Evolutionary conservation across 1,284 basidiomycete genomes (phyloP), one percentile per base, ranked within the genome.

Genomic region (Trametes polyzona): DNA sequence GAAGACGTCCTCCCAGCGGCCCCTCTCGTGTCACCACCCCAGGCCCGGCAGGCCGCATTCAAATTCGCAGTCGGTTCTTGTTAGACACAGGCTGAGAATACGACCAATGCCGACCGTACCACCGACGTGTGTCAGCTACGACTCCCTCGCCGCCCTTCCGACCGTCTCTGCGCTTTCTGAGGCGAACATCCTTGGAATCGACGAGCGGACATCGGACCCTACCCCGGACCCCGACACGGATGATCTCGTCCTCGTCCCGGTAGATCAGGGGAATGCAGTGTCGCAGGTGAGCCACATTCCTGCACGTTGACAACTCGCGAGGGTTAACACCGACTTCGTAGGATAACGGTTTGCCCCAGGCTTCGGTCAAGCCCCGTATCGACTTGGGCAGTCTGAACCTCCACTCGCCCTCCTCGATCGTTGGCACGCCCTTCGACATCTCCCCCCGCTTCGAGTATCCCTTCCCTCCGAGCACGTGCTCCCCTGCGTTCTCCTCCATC

Each of bases 361-460:
- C 42, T 21, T 29, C 54, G 23, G 24, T 55, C n/a, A 69, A 68
- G 57, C 67, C 69, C 0, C 67, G 57, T 39, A 51, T 70, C 40
- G 63, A 64, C 36, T 65, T 70, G 30, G 50, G 55, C 29, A 56
- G 59, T 40, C 63, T 72, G 33, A 57, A 57, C 26, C 67, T 73
- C 16, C 71, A 73, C 62, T 73, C 72, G 5, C 72, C 72, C 11
- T 71, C 70, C 5, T 64, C 69, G 37, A 69, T 73, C 60, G 46
- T 73, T 30, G 72, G 72, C 55, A 73, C 72, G 1, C 72, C 72
- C 14, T 70, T 73, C 60, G 71, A 73, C 56, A 59, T 64, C 40
- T 68, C 68, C 30, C 69, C 72, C 10, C 68, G 70, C 40, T 73
- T 73, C 63, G 72, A 73, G 61, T 73, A 73, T 50, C 72, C 72